phyloP scores from a whole-genome alignment of 164 flowering plant species.

The Stephania japonica region DNA sequence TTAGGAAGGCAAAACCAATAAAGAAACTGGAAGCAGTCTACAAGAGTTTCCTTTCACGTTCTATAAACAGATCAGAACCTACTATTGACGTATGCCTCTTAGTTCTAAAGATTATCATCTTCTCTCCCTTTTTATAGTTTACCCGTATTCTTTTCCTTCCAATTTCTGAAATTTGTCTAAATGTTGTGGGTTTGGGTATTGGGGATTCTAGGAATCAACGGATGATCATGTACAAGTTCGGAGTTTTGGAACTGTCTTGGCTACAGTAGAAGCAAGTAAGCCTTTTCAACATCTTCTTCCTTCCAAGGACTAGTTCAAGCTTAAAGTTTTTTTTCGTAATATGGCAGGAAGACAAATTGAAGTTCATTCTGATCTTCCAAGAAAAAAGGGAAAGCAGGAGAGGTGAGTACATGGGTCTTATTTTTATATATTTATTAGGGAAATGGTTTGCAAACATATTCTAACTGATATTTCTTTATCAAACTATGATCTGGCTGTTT shows the following conservation, averaged over 20 bases:
- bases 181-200: background rate
- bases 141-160: background rate
- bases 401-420: conserved; percentile 33
- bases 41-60: conserved; percentile 60
- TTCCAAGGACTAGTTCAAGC: background rate
- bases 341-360: conserved; percentile 40
- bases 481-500: background rate
- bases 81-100: conserved; percentile 41
- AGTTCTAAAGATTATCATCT: background rate
- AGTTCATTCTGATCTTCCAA: conserved; percentile 28
- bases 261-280: conserved; percentile 51
- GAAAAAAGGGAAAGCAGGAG: conserved; percentile 45
- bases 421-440: background rate
- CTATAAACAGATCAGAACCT: conserved; percentile 44
- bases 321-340: conserved; percentile 11
- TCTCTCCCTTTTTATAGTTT: background rate
- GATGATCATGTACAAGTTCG: conserved; percentile 47
- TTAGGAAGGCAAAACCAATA: conserved; percentile 71
- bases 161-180: background rate
- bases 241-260: conserved; percentile 78
- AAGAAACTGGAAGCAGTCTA: conserved; percentile 65
- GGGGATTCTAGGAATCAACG: conserved; percentile 38
- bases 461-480: background rate
- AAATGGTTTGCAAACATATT: background rate
- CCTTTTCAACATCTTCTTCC: conserved; percentile 2